phyloP scores from a whole-genome alignment of 768 basidiomycete genomes.

The Agaricus blazei region DNA sequence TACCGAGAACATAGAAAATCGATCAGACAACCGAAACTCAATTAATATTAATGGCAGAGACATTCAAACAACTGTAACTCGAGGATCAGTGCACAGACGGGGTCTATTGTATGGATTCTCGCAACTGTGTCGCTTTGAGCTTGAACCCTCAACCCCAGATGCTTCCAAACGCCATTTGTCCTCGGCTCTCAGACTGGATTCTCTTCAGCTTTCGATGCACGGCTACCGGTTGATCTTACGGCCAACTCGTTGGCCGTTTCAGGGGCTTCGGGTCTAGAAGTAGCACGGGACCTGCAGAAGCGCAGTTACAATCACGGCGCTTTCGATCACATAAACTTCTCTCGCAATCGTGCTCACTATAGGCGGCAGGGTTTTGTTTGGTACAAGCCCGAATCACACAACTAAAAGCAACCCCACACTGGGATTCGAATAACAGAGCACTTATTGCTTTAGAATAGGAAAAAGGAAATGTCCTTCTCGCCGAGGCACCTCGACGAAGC shows the following conservation, averaged over 20 bases:
- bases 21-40: background rate
- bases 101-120: too few species aligned
- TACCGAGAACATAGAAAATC: background rate
- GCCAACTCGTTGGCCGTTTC: background rate
- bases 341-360: background rate
- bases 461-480: background rate
- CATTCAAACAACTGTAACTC: background rate
- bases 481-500: conserved; percentile 2
- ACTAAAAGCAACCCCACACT: too few species aligned
- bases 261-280: background rate
- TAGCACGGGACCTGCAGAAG: background rate
- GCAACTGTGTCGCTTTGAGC: too few species aligned
- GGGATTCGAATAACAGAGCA: too few species aligned
- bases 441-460: background rate
- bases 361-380: background rate
- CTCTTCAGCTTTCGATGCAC: background rate
- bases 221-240: background rate
- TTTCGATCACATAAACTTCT: background rate
- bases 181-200: too few species aligned
- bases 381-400: conserved; percentile 1
- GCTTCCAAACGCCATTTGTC: background rate
- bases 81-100: too few species aligned
- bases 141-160: too few species aligned
- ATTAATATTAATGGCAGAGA: background rate
- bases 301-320: background rate